Evolutionary conservation across 306 rosid species (phyloP).

Genomic region (Cicer chorassanicum): DNA sequence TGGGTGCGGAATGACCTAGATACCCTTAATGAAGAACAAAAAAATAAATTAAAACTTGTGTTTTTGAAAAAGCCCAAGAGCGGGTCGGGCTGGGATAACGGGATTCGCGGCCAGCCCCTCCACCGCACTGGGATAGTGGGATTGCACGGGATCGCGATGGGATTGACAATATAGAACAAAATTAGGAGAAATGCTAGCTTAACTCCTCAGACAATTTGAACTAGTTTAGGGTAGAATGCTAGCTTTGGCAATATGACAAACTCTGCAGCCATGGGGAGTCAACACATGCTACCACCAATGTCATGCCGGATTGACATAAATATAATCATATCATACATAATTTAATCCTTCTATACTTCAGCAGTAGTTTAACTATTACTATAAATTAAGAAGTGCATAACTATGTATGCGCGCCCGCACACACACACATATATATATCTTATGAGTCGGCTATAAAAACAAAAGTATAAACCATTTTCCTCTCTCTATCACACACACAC

Average conservation of each 20-base stretch:
- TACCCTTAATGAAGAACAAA: too few relatives aligned
- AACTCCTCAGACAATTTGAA: slow-evolving; percentile 15
- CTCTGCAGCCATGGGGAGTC: slow-evolving; percentile 28
- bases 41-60: too few relatives aligned
- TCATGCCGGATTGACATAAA: background rate
- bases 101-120: too few relatives aligned
- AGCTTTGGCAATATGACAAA: slow-evolving; percentile 23
- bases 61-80: too few relatives aligned
- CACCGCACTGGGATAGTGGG: too few relatives aligned
- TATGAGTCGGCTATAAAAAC: slow-evolving; percentile 20
- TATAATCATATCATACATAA: background rate
- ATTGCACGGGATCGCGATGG: too few relatives aligned
- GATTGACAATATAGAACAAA: background rate
- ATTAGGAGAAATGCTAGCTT: slow-evolving; percentile 13
- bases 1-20: too few relatives aligned
- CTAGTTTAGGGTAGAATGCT: background rate
- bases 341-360: background rate
- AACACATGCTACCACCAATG: slow-evolving; percentile 16
- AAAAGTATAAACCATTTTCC: slow-evolving; percentile 15
- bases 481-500: background rate
- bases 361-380: slow-evolving; percentile 5
- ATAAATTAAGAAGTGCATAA: background rate
- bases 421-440: background rate
- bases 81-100: too few relatives aligned
- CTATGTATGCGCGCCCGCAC: background rate